Percentiles rank a stretch among this genome's conserved stretches.
phyloP scores from a whole-genome alignment of 1,139 yeast genomes.

The Yamadazyma dendronema region DNA sequence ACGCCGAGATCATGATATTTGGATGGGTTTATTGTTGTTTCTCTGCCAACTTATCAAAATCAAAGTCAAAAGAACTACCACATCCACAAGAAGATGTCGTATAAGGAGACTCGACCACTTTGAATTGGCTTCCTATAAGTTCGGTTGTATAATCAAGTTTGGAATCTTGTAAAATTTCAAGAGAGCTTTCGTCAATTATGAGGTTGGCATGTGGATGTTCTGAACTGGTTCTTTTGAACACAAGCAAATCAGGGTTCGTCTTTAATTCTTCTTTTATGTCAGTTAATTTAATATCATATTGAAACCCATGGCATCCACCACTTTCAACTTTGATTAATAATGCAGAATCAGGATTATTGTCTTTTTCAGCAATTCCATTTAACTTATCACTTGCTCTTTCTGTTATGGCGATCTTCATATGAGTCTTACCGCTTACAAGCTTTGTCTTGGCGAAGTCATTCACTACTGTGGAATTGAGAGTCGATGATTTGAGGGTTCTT shows the following conservation, averaged over 20 bases:
- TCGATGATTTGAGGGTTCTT: constrained; percentile 13
- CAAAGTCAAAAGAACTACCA: constrained; percentile 92
- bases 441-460: constrained; percentile 13
- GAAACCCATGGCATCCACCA: constrained; percentile 99
- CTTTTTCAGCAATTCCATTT: constrained; percentile 53
- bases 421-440: constrained; percentile 32
- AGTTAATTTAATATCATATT: constrained; percentile 71
- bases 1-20: neutral
- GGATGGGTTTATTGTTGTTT: constrained; percentile 6
- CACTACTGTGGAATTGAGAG: constrained; percentile 7
- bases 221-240: constrained; percentile 61
- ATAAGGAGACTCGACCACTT: constrained; percentile 85
- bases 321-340: constrained; percentile 83
- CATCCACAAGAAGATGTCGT: constrained; percentile 95
- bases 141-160: constrained; percentile 89
- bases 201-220: constrained; percentile 48
- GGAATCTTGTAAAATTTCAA: constrained; percentile 81
- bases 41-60: constrained; percentile 51
- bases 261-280: constrained; percentile 44
- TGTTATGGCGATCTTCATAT: constrained; percentile 39
- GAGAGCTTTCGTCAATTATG: constrained; percentile 75
- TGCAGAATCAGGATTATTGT: constrained; percentile 59
- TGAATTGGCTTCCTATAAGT: constrained; percentile 91
- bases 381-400: constrained; percentile 49
- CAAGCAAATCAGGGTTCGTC: constrained; percentile 32